phyloP scores from a whole-genome alignment of 495 filamentous ascomycete species.

The Xylaria curta region DNA sequence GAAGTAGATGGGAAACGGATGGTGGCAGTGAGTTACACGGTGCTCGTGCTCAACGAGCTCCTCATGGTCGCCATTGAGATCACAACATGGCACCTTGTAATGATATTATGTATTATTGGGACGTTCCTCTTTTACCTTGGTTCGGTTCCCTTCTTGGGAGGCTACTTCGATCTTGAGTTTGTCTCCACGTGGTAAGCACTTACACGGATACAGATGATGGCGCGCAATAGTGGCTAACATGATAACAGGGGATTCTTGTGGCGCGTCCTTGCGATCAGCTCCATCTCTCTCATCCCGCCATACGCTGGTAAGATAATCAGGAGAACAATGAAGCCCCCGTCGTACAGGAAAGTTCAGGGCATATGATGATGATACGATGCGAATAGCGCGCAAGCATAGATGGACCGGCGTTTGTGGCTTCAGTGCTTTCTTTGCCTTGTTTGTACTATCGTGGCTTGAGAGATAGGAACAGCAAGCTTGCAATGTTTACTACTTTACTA shows the following conservation, averaged over 20 bases:
- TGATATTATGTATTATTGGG: slow-evolving; percentile 83
- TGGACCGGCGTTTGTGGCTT: slow-evolving; percentile 32
- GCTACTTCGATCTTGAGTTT: slow-evolving; percentile 88
- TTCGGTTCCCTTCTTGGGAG: slow-evolving; percentile 83
- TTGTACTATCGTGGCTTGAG: slow-evolving; percentile 8
- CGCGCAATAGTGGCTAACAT: slow-evolving; percentile 28
- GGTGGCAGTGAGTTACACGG: slow-evolving; percentile 91
- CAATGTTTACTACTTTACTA: not conserved
- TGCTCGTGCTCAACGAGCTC: slow-evolving; percentile 91
- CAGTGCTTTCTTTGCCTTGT: slow-evolving; percentile 3
- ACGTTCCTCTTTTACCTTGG: slow-evolving; percentile 81
- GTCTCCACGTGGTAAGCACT: slow-evolving; percentile 66
- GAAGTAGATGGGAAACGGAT: slow-evolving; percentile 73
- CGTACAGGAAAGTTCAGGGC: slow-evolving; percentile 93
- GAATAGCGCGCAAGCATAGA: slow-evolving; percentile 11
- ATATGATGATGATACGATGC: slow-evolving; percentile 27
- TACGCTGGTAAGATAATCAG: slow-evolving; percentile 83
- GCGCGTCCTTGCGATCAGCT: slow-evolving; percentile 80
- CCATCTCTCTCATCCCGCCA: slow-evolving; percentile 83
- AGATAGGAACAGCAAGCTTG: not conserved
- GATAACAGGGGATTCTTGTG: slow-evolving; percentile 76
- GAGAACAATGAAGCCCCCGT: slow-evolving; percentile 87
- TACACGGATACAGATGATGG: not conserved
- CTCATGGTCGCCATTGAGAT: slow-evolving; percentile 96
- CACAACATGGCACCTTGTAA: slow-evolving; percentile 95